A percentile compares a stretch with the other conserved stretches of the same genome.
Evolutionary conservation across 169 alveolate species (phyloP).

Genomic region (Amoebophrya sp.): DNA sequence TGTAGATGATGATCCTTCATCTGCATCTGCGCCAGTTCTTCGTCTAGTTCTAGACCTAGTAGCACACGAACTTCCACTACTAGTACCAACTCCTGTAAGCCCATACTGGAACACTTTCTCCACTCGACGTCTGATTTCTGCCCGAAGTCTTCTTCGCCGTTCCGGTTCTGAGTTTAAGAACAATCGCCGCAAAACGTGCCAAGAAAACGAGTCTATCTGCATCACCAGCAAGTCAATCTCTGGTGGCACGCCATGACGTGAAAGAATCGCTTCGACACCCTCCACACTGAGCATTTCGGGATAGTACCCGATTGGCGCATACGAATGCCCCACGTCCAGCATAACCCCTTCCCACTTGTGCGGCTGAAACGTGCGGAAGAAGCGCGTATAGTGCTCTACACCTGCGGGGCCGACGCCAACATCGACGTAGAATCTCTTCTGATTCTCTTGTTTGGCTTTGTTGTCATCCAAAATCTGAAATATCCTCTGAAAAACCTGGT

Average conservation of each 20-base stretch:
- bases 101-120: neutral
- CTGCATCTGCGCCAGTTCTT: too few relatives aligned
- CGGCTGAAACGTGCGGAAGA: neutral
- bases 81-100: neutral
- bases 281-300: neutral
- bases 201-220: neutral
- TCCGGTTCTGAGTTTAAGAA: neutral
- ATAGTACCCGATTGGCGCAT: neutral
- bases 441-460: too few relatives aligned
- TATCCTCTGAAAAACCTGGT: neutral
- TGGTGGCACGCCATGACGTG: neutral
- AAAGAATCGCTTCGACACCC: neutral
- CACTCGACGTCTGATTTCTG: neutral
- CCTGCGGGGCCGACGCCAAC: neutral
- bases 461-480: neutral
- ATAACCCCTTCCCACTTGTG: neutral
- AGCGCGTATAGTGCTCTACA: neutral
- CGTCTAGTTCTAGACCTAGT: neutral
- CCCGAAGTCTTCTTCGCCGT: neutral
- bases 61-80: neutral
- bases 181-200: neutral
- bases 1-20: neutral
- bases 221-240: neutral
- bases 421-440: neutral
- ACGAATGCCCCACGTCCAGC: neutral